phyloP scores from a whole-genome alignment of 768 basidiomycete species.

The Mycena crocata region DNA sequence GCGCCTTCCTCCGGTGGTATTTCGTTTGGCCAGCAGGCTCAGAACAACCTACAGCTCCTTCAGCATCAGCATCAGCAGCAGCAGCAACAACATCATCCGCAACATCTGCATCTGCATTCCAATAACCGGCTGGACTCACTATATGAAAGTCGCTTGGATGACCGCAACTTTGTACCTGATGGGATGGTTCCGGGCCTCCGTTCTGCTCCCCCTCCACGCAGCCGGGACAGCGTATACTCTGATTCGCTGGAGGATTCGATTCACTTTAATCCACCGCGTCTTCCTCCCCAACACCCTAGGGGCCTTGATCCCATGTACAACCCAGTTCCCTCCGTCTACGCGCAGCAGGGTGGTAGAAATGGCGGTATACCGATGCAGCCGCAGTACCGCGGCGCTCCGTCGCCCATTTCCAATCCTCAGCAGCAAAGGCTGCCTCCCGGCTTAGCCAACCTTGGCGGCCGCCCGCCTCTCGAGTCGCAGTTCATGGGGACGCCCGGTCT shows the following conservation, averaged over 20 bases:
- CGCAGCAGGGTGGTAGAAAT: conserved; percentile 67
- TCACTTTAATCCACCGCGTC: conserved; percentile 70
- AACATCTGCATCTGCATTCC: conserved; percentile 53
- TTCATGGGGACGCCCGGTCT: conserved; percentile 64
- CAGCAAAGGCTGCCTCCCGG: conserved; percentile 82
- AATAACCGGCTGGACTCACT: conserved; percentile 71
- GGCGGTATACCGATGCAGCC: conserved; percentile 65
- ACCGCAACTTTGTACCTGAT: conserved; percentile 84
- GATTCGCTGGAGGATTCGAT: conserved; percentile 73
- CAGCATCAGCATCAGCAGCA: conserved; percentile 50
- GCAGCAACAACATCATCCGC: conserved; percentile 58
- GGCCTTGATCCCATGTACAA: conserved; percentile 69
- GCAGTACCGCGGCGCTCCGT: conserved; percentile 78
- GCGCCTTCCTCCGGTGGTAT: conserved; percentile 41
- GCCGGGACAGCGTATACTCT: conserved; percentile 64
- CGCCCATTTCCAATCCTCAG: conserved; percentile 62
- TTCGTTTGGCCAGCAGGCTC: conserved; percentile 49
- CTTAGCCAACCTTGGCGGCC: conserved; percentile 83
- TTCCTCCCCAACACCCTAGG: conserved; percentile 61
- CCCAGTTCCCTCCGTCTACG: conserved; percentile 59
- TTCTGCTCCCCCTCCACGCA: conserved; percentile 70
- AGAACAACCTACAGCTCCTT: conserved; percentile 51
- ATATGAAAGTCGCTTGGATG: conserved; percentile 80
- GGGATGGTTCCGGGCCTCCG: conserved; percentile 89
- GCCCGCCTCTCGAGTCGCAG: conserved; percentile 83